These are phyloP conservation scores for Nicotiana tomentosiformis DNA, from an alignment of 257 asterid species.

Conservation along the genomic window DNA sequence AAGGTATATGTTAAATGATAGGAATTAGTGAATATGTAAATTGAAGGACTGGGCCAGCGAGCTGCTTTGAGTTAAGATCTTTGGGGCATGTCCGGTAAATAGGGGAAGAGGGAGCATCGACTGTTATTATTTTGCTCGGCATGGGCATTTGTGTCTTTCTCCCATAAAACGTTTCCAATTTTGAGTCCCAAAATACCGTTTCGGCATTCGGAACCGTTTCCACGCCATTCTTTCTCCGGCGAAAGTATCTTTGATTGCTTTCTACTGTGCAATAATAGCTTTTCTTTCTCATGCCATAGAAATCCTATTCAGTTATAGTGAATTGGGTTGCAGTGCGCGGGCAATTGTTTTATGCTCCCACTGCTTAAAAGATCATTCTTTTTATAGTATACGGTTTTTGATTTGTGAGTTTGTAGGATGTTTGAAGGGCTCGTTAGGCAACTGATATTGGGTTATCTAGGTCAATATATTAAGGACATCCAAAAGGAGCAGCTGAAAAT, in stretches of 20 bases:
- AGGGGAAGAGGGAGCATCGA: too few relatives aligned
- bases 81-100: too few relatives aligned
- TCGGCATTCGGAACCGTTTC: neutral
- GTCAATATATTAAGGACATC: constrained; percentile 80
- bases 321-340: neutral
- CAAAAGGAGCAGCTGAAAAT: constrained; percentile 93
- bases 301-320: neutral
- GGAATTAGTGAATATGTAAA: too few relatives aligned
- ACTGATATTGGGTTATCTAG: constrained; percentile 77
- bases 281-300: neutral
- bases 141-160: too few relatives aligned
- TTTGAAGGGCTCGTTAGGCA: constrained; percentile 92
- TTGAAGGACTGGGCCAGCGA: too few relatives aligned
- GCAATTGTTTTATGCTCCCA: neutral
- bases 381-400: neutral
- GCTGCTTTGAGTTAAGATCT: too few relatives aligned
- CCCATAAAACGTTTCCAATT: neutral
- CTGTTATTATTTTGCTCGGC: too few relatives aligned
- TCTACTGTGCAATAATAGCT: neutral
- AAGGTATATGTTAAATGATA: too few relatives aligned
- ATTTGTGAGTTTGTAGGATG: constrained; percentile 27
- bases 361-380: neutral
- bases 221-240: neutral
- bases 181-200: neutral
- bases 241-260: neutral